Percentiles rank a stretch among this genome's conserved stretches.
Conservation (phyloP, 2,329 filamentous ascomycete species). For the Colletotrichum somersetense region DNA sequence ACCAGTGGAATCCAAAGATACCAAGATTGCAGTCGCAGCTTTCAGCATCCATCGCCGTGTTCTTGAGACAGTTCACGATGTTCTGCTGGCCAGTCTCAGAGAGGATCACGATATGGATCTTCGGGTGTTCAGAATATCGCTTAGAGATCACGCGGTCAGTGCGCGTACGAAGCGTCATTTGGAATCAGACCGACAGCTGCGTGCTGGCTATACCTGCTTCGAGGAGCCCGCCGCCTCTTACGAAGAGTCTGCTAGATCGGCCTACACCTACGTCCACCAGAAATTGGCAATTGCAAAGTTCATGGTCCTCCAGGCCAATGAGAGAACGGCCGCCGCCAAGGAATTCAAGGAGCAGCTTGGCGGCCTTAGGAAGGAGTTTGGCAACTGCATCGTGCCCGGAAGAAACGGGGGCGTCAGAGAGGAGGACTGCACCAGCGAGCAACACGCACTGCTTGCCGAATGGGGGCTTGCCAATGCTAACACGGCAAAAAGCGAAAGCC, state of each 20-base stretch:
- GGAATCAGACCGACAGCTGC: background rate
- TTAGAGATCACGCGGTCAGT: background rate
- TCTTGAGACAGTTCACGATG: background rate
- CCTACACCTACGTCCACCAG: background rate
- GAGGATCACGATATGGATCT: background rate
- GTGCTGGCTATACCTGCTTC: no score
- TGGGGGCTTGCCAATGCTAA: background rate
- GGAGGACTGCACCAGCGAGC: background rate
- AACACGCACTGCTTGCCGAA: background rate
- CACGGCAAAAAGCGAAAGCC: no score
- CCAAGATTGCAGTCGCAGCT: background rate
- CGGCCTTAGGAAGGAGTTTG: background rate
- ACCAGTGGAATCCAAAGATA: background rate
- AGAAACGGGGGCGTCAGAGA: conserved; percentile 5
- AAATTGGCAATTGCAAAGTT: background rate
- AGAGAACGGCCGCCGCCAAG: background rate
- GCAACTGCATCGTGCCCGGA: background rate
- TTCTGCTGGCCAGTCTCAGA: background rate
- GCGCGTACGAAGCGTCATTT: background rate
- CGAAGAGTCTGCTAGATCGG: background rate
- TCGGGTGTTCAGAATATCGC: background rate
- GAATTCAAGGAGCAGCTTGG: background rate
- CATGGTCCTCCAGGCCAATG: background rate
- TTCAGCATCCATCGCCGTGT: conserved; percentile 4
- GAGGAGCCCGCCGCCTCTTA: background rate